Conservation (phyloP, 2,329 filamentous ascomycete genomes). For the Sclerotinia spermophila region DNA sequence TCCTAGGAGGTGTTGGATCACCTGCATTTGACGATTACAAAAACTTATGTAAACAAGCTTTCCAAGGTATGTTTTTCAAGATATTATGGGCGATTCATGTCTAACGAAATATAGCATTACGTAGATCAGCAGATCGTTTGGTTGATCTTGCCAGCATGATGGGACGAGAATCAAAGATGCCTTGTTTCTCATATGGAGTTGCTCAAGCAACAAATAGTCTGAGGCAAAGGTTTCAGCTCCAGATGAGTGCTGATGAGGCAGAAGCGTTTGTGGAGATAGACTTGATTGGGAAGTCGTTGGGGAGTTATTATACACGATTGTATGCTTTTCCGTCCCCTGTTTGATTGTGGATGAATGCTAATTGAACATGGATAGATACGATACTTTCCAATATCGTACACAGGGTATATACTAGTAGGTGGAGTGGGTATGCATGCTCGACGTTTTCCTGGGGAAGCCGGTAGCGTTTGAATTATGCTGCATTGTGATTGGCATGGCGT, state of each 20-base stretch:
- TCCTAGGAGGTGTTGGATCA: slow-evolving; percentile 69
- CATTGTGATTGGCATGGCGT: slow-evolving; percentile 14
- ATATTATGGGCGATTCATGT: neutral
- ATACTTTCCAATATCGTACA: slow-evolving; percentile 83
- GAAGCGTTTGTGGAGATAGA: slow-evolving; percentile 78
- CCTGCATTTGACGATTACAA: slow-evolving; percentile 73
- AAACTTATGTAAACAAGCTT: slow-evolving; percentile 74
- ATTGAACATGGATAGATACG: slow-evolving; percentile 53
- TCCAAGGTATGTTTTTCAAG: slow-evolving; percentile 58
- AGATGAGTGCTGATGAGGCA: slow-evolving; percentile 77
- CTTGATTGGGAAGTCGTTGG: slow-evolving; percentile 74
- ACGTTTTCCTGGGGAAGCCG: neutral
- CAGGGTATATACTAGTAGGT: slow-evolving; percentile 72
- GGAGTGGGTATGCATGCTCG: neutral
- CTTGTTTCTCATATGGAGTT: slow-evolving; percentile 75
- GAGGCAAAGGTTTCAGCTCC: slow-evolving; percentile 73
- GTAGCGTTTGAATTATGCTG: neutral
- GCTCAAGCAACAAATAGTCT: slow-evolving; percentile 65
- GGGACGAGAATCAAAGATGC: slow-evolving; percentile 80
- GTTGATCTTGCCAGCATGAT: slow-evolving; percentile 82
- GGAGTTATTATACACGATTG: slow-evolving; percentile 84
- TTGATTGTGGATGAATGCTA: neutral
- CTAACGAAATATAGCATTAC: slow-evolving; percentile 52
- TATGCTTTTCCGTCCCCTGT: slow-evolving; percentile 44
- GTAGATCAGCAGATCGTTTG: slow-evolving; percentile 74